A percentile compares a stretch with the other conserved stretches of the same genome.
phyloP scores from a whole-genome alignment of 768 basidiomycete species.

The Leccinellum luteum region DNA sequence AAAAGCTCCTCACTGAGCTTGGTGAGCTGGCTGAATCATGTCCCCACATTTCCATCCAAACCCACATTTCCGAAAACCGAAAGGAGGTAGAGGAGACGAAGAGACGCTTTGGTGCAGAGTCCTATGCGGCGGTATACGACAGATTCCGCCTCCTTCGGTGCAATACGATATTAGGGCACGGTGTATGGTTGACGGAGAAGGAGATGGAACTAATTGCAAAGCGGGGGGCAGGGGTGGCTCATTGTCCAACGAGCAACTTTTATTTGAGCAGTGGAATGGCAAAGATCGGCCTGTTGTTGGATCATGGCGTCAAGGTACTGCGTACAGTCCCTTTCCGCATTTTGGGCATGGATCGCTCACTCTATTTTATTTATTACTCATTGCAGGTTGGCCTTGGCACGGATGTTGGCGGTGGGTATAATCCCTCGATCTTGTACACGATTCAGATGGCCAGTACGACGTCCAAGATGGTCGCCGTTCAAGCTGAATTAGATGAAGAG shows the following conservation, averaged over 20 bases:
- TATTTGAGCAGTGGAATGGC: slow-evolving; percentile 84
- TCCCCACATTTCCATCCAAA: slow-evolving; percentile 72
- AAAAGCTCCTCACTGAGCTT: slow-evolving; percentile 56
- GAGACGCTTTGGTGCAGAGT: slow-evolving; percentile 59
- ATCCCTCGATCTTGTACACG: slow-evolving; percentile 71
- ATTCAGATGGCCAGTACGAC: slow-evolving; percentile 75
- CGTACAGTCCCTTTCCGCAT: neutral
- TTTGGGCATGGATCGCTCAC: neutral
- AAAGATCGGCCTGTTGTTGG: slow-evolving; percentile 70
- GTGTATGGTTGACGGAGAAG: slow-evolving; percentile 66
- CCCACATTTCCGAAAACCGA: slow-evolving; percentile 84
- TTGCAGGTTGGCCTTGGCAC: slow-evolving; percentile 85
- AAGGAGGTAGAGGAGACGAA: slow-evolving; percentile 64
- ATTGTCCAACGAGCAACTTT: slow-evolving; percentile 93
- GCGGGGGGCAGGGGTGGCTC: slow-evolving; percentile 72
- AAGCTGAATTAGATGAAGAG: slow-evolving; percentile 26
- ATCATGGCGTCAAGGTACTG: slow-evolving; percentile 75
- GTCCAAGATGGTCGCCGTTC: slow-evolving; percentile 68
- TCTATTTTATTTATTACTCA: neutral
- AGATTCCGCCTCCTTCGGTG: slow-evolving; percentile 62
- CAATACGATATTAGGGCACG: slow-evolving; percentile 87
- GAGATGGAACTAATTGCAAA: slow-evolving; percentile 69
- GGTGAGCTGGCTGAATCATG: slow-evolving; percentile 55
- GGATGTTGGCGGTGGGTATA: slow-evolving; percentile 84
- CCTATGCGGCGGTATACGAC: slow-evolving; percentile 83